A percentile compares a stretch with the other conserved stretches of the same genome.
Evolutionary conservation across 805 yeast species (phyloP).

Genomic region (Zygosaccharomyces siamensis): DNA sequence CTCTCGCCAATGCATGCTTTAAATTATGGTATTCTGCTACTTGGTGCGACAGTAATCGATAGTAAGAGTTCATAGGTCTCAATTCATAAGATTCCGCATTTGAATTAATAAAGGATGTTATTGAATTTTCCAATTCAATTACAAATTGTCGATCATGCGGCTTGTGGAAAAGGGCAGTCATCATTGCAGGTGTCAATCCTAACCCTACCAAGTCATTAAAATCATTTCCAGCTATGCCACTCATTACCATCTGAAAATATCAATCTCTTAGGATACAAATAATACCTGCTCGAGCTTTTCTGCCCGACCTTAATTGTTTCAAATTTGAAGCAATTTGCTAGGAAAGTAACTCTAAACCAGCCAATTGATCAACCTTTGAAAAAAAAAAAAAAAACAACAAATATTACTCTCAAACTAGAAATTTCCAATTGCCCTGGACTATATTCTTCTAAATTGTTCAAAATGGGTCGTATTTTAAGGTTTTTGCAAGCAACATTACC

Average conservation of each 20-base stretch:
- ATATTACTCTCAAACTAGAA: neutral
- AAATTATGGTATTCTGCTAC: constrained; percentile 61
- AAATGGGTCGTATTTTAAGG: neutral
- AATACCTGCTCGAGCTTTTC: neutral
- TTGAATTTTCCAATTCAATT: constrained; percentile 44
- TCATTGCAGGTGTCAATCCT: constrained; percentile 33
- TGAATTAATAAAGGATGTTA: constrained; percentile 43
- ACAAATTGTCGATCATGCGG: constrained; percentile 48
- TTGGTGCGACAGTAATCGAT: constrained; percentile 62
- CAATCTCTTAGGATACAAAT: neutral
- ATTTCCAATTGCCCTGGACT: neutral
- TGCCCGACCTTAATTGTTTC: neutral
- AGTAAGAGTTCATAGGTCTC: constrained; percentile 62
- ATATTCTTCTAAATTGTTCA: too few species aligned
- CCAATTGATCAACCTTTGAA: neutral
- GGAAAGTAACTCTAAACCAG: neutral
- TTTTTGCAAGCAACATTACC: neutral
- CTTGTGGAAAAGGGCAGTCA: constrained; percentile 39
- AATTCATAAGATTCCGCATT: constrained; percentile 40
- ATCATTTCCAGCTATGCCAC: neutral
- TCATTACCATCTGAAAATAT: neutral
- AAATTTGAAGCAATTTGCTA: neutral
- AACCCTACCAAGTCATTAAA: constrained; percentile 3
- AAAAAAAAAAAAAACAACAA: neutral
- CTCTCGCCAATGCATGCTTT: constrained; percentile 50